Conservation (phyloP, 208 protist species). For the Leishmania tropica region DNA sequence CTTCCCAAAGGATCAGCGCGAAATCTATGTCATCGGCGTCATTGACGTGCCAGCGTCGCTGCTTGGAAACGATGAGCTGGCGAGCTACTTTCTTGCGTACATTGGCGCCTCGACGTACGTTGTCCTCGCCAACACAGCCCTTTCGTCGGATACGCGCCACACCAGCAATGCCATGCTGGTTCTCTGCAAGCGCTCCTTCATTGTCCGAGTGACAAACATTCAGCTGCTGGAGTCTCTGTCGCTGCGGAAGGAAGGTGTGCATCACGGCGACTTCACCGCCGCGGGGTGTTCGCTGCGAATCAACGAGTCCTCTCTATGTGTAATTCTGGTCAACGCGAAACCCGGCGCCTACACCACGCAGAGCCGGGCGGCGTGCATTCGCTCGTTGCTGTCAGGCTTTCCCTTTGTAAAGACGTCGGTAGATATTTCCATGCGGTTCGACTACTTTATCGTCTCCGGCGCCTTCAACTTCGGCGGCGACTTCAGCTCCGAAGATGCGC, state of each 20-base stretch:
- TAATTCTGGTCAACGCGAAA: conserved; percentile 61
- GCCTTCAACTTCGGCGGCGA: conserved; percentile 63
- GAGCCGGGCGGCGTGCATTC: conserved; percentile 43
- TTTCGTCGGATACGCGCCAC: conserved; percentile 39
- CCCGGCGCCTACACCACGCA: conserved; percentile 21
- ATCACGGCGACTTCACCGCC: conserved; percentile 50
- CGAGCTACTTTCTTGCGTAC: conserved; percentile 57
- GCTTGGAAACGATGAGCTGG: conserved; percentile 52
- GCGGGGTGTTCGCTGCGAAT: conserved; percentile 58
- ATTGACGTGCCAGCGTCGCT: conserved; percentile 54
- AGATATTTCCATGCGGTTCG: conserved; percentile 66
- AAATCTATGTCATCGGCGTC: conserved; percentile 77
- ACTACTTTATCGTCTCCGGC: conserved; percentile 75
- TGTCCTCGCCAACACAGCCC: conserved; percentile 50
- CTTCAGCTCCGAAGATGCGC: conserved; percentile 54
- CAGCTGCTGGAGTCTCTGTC: conserved; percentile 48
- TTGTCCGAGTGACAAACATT: conserved; percentile 66
- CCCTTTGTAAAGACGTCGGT: conserved; percentile 54
- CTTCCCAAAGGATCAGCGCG: conserved; percentile 64
- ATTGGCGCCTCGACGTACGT: conserved; percentile 51
- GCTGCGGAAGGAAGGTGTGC: conserved; percentile 31
- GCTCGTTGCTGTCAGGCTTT: conserved; percentile 54
- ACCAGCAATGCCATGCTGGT: conserved; percentile 61
- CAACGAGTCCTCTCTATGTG: conserved; percentile 61
- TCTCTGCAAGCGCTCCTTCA: conserved; percentile 65